These are phyloP conservation scores for Pichia sp. DNA, from an alignment of 1,139 yeast species.

Conservation along the genomic window DNA sequence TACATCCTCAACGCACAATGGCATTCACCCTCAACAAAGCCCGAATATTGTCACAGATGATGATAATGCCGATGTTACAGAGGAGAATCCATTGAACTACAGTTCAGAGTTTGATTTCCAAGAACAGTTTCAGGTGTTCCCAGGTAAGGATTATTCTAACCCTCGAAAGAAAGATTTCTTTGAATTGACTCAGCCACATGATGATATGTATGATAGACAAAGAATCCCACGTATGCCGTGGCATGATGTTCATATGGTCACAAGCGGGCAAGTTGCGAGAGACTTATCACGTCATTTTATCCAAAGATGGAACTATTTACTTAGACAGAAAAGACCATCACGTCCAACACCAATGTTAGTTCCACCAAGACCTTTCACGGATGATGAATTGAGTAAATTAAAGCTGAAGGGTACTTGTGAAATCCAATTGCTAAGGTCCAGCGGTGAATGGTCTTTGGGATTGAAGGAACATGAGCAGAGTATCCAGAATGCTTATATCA, in stretches of 20 bases:
- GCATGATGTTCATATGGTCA: conserved; percentile 98
- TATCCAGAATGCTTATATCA: conserved; percentile 87
- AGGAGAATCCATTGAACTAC: background rate
- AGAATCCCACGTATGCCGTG: conserved; percentile 94
- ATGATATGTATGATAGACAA: conserved; percentile 84
- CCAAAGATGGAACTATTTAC: conserved; percentile 92
- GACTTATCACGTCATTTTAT: conserved; percentile 92
- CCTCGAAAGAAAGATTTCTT: conserved; percentile 87
- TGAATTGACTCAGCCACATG: conserved; percentile 78
- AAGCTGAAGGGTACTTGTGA: conserved; percentile 86
- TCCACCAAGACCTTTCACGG: conserved; percentile 86
- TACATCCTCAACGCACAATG: background rate
- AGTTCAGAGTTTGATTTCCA: conserved; percentile 9
- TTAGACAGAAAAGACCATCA: conserved; percentile 91
- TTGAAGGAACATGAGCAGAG: conserved; percentile 78
- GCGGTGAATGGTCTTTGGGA: conserved; percentile 92
- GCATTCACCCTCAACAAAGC: background rate
- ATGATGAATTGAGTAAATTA: conserved; percentile 55
- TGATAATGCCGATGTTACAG: background rate
- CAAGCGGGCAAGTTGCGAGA: conserved; percentile 92
- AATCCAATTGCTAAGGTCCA: conserved; percentile 79
- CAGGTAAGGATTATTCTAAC: conserved; percentile 96
- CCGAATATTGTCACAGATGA: background rate
- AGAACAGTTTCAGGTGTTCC: conserved; percentile 59
- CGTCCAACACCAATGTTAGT: conserved; percentile 85